Base-by-base conservation (phyloP, 106 monocot genomes). In the Dactylorhiza incarnata region DNA sequence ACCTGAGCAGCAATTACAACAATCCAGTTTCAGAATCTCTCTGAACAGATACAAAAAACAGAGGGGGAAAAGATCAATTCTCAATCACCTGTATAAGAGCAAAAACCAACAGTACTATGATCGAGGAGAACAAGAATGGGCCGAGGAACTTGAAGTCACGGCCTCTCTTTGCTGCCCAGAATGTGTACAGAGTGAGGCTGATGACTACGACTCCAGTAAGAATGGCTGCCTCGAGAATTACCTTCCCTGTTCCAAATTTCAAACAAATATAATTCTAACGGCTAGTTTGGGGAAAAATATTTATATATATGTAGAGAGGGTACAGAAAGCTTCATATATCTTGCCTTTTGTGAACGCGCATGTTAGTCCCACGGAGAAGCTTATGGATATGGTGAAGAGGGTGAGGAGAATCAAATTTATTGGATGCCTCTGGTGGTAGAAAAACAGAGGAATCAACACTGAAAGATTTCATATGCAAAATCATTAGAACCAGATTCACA, bases 311-410 rank as follows among this genome's bases (percentile, higher is more conserved):
- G n/a, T n/a, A n/a, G 5, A 6, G 23, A 62, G 25, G 25, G 63
- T 25, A 63, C 17, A 63, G 11, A 0, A 24, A 24, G 29, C 1
- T 37, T 65, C 58, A 22, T 1, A 59, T 6, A 22, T 19, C 25
- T 81, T 81, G 86, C 94, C 94, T 16, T 66, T 84, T 43, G 90
- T 94, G 81, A 83, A 94, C 5, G 94, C 94, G 46, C 90, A 91
- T 7, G 86, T 77, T 73, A 94, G 69, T 50, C 94, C 94, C 17
- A 91, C 81, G 0, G 78, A 83, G 65, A 94, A 94, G 74, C 94
- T 91, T 49, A 94, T 76, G 15, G 87, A 76, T 17, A 82, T 24
- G 1, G 94, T 94, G 75, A 94, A 94, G 9, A 94, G 17, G 12
- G 81, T 82, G 3, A 94, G 89, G 1, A 94, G 89, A 23, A 94